Percentiles rank a stretch among this genome's conserved stretches.
Evolutionary conservation across 179 eudicot genomes (phyloP).

Genomic region (Pouteria campechiana): DNA sequence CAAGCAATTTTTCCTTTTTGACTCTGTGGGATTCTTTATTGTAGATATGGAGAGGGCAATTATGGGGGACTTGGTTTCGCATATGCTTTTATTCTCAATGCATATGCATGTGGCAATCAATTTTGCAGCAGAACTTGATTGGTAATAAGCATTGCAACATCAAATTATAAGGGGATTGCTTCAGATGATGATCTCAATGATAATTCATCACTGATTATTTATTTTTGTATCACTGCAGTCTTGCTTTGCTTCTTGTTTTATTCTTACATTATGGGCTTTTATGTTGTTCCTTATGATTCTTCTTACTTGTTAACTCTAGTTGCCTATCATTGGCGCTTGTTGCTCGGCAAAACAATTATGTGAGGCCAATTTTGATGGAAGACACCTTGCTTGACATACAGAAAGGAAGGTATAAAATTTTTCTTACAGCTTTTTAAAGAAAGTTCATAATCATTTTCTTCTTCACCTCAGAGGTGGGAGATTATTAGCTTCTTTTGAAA

Average conservation of each 20-base stretch:
- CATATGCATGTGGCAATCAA: constrained; percentile 70
- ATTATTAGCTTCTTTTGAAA: too few species aligned
- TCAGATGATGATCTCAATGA: too few species aligned
- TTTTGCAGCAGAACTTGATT: constrained; percentile 96
- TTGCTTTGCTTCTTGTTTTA: neutral
- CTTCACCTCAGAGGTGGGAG: neutral
- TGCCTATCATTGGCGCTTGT: constrained; percentile 74
- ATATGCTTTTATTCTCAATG: constrained; percentile 53
- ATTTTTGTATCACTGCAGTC: constrained; percentile 2
- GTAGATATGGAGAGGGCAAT: constrained; percentile 99
- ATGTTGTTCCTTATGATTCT: constrained; percentile 1
- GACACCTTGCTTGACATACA: constrained; percentile 72
- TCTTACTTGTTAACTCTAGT: too few species aligned
- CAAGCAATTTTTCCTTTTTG: neutral
- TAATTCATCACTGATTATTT: too few species aligned
- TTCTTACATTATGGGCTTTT: constrained; percentile 1
- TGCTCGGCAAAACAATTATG: constrained; percentile 93
- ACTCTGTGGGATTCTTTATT: neutral
- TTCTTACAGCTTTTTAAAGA: constrained; percentile 1
- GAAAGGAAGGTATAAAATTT: constrained; percentile 85
- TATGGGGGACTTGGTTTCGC: constrained; percentile 80
- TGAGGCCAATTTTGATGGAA: constrained; percentile 66
- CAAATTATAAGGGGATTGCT: too few species aligned
- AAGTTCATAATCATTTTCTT: neutral
- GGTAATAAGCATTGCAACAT: too few species aligned